These are phyloP conservation scores for Boletus austroedulis DNA, from an alignment of 1,284 basidiomycete species.

Conservation along the genomic window DNA sequence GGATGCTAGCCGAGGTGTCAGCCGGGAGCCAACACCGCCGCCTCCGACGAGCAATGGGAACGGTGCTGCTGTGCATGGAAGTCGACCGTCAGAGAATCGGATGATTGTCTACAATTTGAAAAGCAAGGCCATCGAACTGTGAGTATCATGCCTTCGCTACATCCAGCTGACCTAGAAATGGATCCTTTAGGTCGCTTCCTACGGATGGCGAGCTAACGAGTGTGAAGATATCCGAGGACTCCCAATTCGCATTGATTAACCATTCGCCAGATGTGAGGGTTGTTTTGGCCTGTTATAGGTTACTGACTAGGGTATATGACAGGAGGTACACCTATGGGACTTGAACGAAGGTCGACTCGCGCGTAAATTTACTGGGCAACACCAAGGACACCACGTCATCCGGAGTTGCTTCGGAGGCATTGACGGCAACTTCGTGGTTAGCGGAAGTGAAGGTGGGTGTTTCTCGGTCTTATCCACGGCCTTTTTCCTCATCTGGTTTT, in stretches of 20 bases:
- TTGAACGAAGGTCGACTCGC: constrained; percentile 66
- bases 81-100: constrained; percentile 52
- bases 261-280: constrained; percentile 78
- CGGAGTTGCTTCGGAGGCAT: constrained; percentile 94
- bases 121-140: constrained; percentile 63
- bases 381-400: constrained; percentile 80
- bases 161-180: constrained; percentile 14
- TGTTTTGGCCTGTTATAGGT: constrained; percentile 4
- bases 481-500: constrained; percentile 9
- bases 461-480: not conserved
- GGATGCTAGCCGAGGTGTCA: constrained; percentile 29
- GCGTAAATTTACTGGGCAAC: constrained; percentile 80
- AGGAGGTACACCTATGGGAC: constrained; percentile 91
- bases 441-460: constrained; percentile 87
- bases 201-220: constrained; percentile 82
- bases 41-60: constrained; percentile 38
- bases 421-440: constrained; percentile 85
- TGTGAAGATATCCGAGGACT: constrained; percentile 85
- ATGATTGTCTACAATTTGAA: constrained; percentile 76
- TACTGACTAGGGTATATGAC: constrained; percentile 14
- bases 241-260: constrained; percentile 83
- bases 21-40: constrained; percentile 40
- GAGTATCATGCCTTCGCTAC: constrained; percentile 35
- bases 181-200: constrained; percentile 52
- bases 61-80: constrained; percentile 35